Base-by-base conservation (phyloP, 257 asterid genomes). In the Capsicum chinense region DNA sequence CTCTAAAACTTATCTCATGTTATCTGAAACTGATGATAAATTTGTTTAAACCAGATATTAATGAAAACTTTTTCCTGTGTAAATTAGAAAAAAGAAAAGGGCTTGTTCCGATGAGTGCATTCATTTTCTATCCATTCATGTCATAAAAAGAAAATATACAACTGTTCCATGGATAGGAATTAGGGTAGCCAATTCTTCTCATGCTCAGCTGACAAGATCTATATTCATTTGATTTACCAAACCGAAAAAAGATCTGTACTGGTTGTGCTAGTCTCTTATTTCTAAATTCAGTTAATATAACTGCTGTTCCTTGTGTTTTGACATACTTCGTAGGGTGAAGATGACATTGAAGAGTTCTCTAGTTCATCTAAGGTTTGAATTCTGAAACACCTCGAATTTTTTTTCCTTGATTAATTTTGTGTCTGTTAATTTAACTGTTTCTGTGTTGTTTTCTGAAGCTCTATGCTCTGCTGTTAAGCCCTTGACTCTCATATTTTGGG, bases 261-360 rank as follows among this genome's bases (percentile, higher is more conserved):
- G 80, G 48, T 52, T 82, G 15, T 52, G 80, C 64, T 37, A 39
- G 33, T 69, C 12, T 78, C 52, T 10, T 39, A 15, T 33, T 33
- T 54, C 33, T 78, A 78, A 54, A 78, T 54, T 78, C 50, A 8
- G 82, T 26, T 26, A 26, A 78, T 52, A 33, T 82, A 66, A 82
- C 14, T 81, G 60, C 17, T 14, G 60, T 19, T 35, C 10, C 35
- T 63, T 47, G 26, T 81, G 47, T 26, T 80, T 86, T 78, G 67
- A 52, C 73, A 47, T 47, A 52, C 84, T 84, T 12, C 88, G 84
- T 85, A 93, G 97, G 92, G 81, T 58, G 92, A 86, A 85, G 91
- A 83, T 64, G 95, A 90, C 54, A 92, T 92, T 83, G 94, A 92
- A 88, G 97, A 91, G 81, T 86, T 90, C 84, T 90, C 93, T 64